Base-by-base conservation (phyloP, 805 yeast genomes). In the Hanseniaspora meyeri region DNA sequence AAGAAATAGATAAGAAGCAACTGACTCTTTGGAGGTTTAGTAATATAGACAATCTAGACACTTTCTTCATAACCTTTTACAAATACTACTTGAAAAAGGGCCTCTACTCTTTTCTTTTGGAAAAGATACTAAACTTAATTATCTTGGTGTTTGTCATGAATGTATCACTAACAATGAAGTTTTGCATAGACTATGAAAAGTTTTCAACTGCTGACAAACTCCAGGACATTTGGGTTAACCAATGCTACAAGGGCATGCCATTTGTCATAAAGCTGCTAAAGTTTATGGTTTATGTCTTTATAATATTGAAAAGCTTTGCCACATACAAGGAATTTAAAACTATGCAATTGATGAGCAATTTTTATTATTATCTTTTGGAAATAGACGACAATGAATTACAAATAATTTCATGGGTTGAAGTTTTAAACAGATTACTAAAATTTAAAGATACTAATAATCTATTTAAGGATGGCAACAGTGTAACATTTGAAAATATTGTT, bases 1-100 rank as follows among this genome's bases (percentile, higher is more conserved):
- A 37, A 4, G 27, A 56, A 10, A 64, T 81, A 31, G 78, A 81
- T 51, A 79, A 86, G 1, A 73, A 74, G 58, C 96, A 90, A 65
- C 72, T 88, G 50, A 95, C 97, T 0, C 72, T 86, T 17, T 93
- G 97, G 88, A 77, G 87, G 59, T 93, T 98, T 97, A 95, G 97
- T 1, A 93, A 93, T 64, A 87, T 93, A 27, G 87, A 86, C 62
- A 93, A 93, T 67, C 76, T 93, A 67, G 99, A 93, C 70, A 77
- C 80, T 48, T 93, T 91, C 63, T 72, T 93, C 19, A 81, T 80
- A 54, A 95, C 91, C 62, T 78, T 90, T 11, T 93, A 93, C 68
- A 75, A 77, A 51, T 93, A 89, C 66, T 93, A 86, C 66, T 72
- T 84, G 31, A 95, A 95, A 2, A 87, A 83, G 65, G 99, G 99